These are phyloP conservation scores for Nymphaea colorata DNA, from an alignment of 164 flowering plant genomes.

Conservation along the genomic window DNA sequence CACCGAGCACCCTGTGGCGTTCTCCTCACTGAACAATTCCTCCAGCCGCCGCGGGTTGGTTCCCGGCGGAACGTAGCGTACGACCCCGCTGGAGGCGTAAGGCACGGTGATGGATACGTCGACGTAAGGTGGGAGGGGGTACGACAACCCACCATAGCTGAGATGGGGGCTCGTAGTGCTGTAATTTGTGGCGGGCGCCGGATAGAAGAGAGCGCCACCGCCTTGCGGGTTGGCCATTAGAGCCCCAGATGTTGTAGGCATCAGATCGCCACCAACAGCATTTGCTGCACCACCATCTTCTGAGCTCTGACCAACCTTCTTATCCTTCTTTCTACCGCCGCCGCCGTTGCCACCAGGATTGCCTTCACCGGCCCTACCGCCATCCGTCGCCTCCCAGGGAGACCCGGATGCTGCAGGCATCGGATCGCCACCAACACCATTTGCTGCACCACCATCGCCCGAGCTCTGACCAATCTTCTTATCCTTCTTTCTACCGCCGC, in stretches of 20 bases:
- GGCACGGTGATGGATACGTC: not conserved
- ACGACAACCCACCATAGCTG: not conserved
- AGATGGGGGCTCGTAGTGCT: not conserved
- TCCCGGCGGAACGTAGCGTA: constrained; percentile 7
- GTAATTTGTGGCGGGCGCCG: not conserved
- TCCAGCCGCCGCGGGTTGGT: not conserved
- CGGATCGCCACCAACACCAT: not conserved
- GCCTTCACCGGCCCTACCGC: not conserved
- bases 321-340: constrained; percentile 23
- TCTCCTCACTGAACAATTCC: constrained; percentile 38
- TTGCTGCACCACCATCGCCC: not conserved
- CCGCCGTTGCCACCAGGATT: constrained; percentile 9
- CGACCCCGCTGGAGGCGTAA: constrained; percentile 14
- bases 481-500: not conserved
- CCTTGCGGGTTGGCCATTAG: too few species aligned
- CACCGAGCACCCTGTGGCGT: constrained; percentile 50
- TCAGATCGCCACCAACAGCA: too few species aligned
- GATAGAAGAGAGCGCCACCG: not conserved
- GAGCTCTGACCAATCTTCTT: not conserved
- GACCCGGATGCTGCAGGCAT: not conserved
- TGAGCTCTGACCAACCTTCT: constrained; percentile 10
- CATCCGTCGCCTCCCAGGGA: not conserved
- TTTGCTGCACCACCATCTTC: too few species aligned
- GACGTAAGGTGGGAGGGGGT: not conserved
- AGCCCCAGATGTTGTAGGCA: too few species aligned